These are phyloP conservation scores for Hyaloraphidium curvatum DNA, from an alignment of 192 early-diverging fungal genomes.

Conservation along the genomic window DNA sequence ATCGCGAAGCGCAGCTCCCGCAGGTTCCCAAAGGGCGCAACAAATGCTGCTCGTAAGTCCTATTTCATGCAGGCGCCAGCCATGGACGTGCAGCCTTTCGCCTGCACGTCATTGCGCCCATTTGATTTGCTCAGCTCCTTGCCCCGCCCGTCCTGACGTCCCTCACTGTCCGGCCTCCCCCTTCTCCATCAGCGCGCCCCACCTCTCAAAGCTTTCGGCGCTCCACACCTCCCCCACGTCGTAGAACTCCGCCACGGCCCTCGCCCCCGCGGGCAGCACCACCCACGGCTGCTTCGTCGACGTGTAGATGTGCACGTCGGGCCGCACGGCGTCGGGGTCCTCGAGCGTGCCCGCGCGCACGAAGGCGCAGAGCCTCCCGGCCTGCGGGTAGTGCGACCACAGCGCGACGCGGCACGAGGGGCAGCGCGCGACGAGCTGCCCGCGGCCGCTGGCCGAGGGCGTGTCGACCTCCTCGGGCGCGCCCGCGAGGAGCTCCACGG, in stretches of 20 bases:
- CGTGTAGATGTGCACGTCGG: background rate
- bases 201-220: too few species aligned
- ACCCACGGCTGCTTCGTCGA: background rate
- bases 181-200: too few species aligned
- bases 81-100: too few species aligned
- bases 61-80: too few species aligned
- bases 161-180: too few species aligned
- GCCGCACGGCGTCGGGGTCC: background rate
- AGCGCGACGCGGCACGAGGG: background rate
- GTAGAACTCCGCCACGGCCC: background rate
- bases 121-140: too few species aligned
- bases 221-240: too few species aligned
- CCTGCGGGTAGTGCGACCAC: background rate
- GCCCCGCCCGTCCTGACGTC: too few species aligned
- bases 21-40: too few species aligned
- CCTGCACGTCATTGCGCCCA: too few species aligned
- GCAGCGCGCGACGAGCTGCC: background rate
- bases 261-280: background rate
- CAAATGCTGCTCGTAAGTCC: too few species aligned
- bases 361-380: background rate
- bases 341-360: background rate
- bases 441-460: background rate
- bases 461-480: background rate
- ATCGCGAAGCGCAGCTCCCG: too few species aligned
- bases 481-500: background rate